Evolutionary conservation across 495 filamentous ascomycete genomes (phyloP).

Genomic region (Schizothecium vesticola): DNA sequence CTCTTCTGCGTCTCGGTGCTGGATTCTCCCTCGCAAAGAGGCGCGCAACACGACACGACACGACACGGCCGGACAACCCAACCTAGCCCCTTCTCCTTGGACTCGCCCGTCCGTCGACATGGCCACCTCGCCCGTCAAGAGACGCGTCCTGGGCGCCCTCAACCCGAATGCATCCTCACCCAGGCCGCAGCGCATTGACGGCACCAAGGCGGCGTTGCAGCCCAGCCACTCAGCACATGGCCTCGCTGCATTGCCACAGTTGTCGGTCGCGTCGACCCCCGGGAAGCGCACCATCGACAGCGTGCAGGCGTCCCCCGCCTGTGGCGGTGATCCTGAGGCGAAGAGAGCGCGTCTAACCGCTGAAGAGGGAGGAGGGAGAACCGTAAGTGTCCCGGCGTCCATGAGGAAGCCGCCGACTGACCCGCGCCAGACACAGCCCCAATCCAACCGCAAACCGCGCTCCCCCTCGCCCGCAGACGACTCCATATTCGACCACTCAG

Average conservation of each 20-base stretch:
- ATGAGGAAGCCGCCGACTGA: background rate
- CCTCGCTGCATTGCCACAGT: background rate
- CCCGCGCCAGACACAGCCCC: background rate
- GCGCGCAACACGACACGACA: background rate
- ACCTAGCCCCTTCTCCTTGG: background rate
- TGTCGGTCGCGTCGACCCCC: background rate
- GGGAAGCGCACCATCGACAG: background rate
- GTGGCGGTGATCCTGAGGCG: background rate
- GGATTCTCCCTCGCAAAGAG: background rate
- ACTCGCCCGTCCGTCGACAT: conserved; percentile 14
- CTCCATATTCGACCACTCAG: conserved; percentile 36
- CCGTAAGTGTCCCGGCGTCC: background rate
- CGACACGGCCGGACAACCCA: background rate
- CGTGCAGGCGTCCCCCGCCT: background rate
- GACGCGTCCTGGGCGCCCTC: conserved; percentile 42
- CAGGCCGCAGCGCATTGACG: background rate
- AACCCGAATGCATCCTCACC: conserved; percentile 38
- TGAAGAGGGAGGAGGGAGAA: background rate
- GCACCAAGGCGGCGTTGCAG: background rate
- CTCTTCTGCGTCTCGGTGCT: background rate
- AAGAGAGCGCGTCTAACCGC: conserved; percentile 11
- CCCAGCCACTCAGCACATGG: no score
- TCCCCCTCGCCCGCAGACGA: conserved; percentile 22
- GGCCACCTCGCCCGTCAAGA: conserved; percentile 33
- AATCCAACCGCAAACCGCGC: background rate